Evolutionary conservation across 805 yeast species (phyloP).

Genomic region (Candida lessepsii): DNA sequence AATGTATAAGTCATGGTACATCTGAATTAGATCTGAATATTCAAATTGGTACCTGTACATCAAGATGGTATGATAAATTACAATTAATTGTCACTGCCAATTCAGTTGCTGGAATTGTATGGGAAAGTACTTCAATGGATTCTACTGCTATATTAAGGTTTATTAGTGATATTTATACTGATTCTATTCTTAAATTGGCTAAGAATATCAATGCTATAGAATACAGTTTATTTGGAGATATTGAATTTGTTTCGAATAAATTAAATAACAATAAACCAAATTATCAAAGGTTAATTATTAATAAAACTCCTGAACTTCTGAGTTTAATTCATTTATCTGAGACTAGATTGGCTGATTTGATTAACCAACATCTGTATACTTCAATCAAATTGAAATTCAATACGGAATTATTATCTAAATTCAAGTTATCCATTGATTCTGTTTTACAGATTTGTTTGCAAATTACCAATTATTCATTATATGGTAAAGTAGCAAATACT

Average conservation of each 20-base stretch:
- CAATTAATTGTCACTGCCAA: slow-evolving; percentile 54
- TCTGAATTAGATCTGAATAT: slow-evolving; percentile 39
- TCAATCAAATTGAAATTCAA: slow-evolving; percentile 39
- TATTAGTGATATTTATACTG: slow-evolving; percentile 58
- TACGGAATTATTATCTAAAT: slow-evolving; percentile 35
- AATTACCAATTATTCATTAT: slow-evolving; percentile 53
- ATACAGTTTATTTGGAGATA: slow-evolving; percentile 50
- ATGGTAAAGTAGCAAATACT: slow-evolving; percentile 48
- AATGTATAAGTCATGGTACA: slow-evolving; percentile 52
- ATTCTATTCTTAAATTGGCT: slow-evolving; percentile 54
- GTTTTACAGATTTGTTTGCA: slow-evolving; percentile 52
- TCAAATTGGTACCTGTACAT: slow-evolving; percentile 57
- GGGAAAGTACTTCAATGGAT: slow-evolving; percentile 60
- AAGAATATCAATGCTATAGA: slow-evolving; percentile 57
- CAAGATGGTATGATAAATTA: slow-evolving; percentile 59
- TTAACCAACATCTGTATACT: slow-evolving; percentile 56
- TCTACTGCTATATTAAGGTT: slow-evolving; percentile 57
- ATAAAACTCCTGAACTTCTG: slow-evolving; percentile 45
- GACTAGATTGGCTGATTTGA: slow-evolving; percentile 56
- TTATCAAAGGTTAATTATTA: slow-evolving; percentile 29
- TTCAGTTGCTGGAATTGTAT: slow-evolving; percentile 58
- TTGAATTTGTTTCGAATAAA: slow-evolving; percentile 38
- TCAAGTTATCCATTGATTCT: slow-evolving; percentile 49
- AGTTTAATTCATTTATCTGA: slow-evolving; percentile 54
- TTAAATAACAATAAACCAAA: slow-evolving; percentile 37